Conservation (phyloP, 257 asterid genomes). For the Nyctanthes arbortristis region DNA sequence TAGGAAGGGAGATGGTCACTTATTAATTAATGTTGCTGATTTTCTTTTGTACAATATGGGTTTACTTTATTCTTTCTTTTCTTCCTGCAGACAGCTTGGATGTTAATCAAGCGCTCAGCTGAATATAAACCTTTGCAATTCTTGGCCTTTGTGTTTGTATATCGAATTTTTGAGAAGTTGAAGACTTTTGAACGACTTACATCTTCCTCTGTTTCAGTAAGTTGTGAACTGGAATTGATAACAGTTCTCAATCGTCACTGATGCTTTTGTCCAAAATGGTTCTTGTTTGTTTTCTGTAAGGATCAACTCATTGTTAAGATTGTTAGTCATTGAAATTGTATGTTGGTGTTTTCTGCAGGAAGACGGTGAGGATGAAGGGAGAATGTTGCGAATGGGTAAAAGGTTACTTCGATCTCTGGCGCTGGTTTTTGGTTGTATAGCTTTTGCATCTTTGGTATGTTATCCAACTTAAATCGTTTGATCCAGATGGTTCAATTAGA, state of each 20-base stretch:
- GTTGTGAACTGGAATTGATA: slow-evolving; percentile 24
- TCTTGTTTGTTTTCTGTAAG: slow-evolving; percentile 13
- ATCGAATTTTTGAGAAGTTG: slow-evolving; percentile 91
- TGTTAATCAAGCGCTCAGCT: slow-evolving; percentile 65
- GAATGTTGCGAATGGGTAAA: slow-evolving; percentile 93
- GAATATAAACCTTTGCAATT: slow-evolving; percentile 95
- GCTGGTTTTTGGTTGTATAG: slow-evolving; percentile 81
- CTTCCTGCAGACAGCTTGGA: slow-evolving; percentile 82
- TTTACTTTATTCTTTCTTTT: slow-evolving; percentile 22
- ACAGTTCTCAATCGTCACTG: slow-evolving; percentile 11
- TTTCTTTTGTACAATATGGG: background rate
- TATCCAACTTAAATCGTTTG: slow-evolving; percentile 3
- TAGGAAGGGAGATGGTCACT: background rate
- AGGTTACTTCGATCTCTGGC: slow-evolving; percentile 79
- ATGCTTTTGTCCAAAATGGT: slow-evolving; percentile 4
- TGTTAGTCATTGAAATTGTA: slow-evolving; percentile 1
- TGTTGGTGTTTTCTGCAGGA: slow-evolving; percentile 58
- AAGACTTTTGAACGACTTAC: slow-evolving; percentile 64
- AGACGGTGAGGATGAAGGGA: slow-evolving; percentile 91
- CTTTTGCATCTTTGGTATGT: slow-evolving; percentile 89
- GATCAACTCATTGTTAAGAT: background rate
- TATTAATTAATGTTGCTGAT: background rate
- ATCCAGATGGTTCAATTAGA: background rate
- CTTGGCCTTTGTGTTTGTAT: slow-evolving; percentile 71
- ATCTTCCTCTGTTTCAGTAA: slow-evolving; percentile 65